Conservation (phyloP, 2,329 filamentous ascomycete species). For the Sclerotinia minor region DNA sequence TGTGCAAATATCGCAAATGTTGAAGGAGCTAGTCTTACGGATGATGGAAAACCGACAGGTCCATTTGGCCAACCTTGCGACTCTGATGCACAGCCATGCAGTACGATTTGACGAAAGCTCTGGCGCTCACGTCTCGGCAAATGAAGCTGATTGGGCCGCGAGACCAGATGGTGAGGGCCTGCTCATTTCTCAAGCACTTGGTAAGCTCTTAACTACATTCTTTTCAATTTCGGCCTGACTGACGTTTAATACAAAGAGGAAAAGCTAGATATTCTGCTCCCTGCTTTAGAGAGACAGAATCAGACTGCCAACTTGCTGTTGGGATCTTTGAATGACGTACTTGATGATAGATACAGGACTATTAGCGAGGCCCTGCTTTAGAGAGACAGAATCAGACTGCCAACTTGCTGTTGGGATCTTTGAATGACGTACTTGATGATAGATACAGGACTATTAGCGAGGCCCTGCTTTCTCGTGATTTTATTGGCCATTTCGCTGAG, state of each 20-base stretch:
- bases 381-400: not conserved
- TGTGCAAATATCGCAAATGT: not conserved
- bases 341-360: not conserved
- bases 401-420: not conserved
- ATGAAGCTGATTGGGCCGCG: not conserved
- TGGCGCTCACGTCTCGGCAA: not conserved
- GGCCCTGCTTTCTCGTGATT: not conserved
- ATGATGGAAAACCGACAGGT: not conserved
- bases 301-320: not conserved
- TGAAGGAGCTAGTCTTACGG: not conserved
- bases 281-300: not conserved
- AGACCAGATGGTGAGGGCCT: too few relatives aligned
- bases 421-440: not conserved
- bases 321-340: not conserved
- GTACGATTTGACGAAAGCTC: not conserved
- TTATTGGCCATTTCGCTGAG: not conserved
- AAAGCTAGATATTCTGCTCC: not conserved
- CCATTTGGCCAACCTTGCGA: not conserved
- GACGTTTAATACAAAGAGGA: not conserved
- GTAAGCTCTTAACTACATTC: not conserved
- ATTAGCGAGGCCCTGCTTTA: not conserved
- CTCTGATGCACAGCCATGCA: not conserved
- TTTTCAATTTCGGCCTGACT: not conserved
- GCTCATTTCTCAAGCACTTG: too few relatives aligned
- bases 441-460: not conserved